Evolutionary conservation across 768 basidiomycete species (phyloP).

Genomic region (Trametes elegans): DNA sequence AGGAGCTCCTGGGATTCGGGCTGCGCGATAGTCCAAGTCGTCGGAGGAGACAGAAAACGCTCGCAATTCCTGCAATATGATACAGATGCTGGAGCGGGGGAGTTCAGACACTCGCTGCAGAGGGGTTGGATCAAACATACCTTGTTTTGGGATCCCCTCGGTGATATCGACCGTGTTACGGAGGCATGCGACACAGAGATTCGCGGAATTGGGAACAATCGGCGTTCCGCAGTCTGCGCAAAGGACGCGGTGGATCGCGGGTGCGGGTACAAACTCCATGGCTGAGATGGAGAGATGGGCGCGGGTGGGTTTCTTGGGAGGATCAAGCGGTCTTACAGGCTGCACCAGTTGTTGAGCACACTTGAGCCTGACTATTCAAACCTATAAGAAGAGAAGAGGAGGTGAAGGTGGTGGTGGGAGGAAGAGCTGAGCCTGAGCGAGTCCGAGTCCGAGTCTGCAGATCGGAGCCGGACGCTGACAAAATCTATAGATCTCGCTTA

Average conservation of each 20-base stretch:
- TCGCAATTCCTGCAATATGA: constrained; percentile 96
- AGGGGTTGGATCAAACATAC: constrained; percentile 34
- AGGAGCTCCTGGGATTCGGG: constrained; percentile 93
- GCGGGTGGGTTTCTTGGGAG: background rate
- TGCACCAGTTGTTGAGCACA: too few species aligned
- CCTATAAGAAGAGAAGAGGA: background rate
- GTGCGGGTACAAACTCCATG: constrained; percentile 80
- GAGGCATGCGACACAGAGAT: constrained; percentile 86
- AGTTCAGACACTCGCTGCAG: background rate
- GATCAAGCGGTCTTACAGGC: background rate
- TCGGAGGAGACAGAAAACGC: constrained; percentile 89
- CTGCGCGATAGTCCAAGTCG: constrained; percentile 79
- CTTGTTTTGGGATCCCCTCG: constrained; percentile 95
- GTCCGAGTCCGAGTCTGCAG: background rate
- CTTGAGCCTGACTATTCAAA: too few species aligned
- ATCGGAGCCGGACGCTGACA: constrained; percentile 1
- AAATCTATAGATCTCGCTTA: constrained; percentile 3
- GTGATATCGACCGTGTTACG: constrained; percentile 96
- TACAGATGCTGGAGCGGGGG: constrained; percentile 60
- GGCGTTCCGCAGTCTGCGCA: constrained; percentile 92
- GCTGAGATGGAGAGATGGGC: background rate
- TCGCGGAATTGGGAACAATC: constrained; percentile 90
- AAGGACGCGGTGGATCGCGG: constrained; percentile 77
- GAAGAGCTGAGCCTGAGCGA: background rate
- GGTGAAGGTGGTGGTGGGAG: background rate